Conservation (phyloP, 2,329 filamentous ascomycete species). For the Cladophialophora immunda region DNA sequence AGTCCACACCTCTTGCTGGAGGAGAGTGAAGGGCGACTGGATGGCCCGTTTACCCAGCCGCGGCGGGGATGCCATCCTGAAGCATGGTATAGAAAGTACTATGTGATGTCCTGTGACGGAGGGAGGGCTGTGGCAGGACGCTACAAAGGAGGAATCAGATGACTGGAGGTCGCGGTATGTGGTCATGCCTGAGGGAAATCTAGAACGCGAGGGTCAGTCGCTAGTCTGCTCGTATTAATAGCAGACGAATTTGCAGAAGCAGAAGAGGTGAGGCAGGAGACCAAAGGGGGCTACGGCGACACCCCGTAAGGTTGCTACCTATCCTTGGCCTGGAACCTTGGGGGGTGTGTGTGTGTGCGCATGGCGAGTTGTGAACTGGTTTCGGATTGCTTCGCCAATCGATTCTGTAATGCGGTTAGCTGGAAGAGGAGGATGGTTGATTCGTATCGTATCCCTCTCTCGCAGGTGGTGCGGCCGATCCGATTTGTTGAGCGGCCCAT, state of each 20-base stretch:
- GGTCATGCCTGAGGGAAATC: background rate
- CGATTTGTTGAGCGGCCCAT: background rate
- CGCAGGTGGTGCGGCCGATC: background rate
- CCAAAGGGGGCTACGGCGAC: no score
- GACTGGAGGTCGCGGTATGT: background rate
- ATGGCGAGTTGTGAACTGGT: background rate
- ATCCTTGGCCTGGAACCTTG: background rate
- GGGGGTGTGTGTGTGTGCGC: background rate
- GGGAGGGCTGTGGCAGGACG: background rate
- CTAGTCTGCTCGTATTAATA: background rate
- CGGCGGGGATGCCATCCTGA: background rate
- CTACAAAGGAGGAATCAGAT: background rate
- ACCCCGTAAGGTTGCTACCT: no score
- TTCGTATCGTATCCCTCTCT: background rate
- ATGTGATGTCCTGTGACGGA: background rate
- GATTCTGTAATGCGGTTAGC: background rate
- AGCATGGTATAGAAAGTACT: background rate
- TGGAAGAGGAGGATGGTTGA: background rate
- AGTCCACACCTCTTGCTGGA: background rate
- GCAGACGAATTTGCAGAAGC: background rate
- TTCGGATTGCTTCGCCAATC: conserved; percentile 9
- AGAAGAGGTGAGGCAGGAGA: background rate
- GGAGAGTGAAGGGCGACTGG: conserved; percentile 2
- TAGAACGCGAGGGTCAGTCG: background rate
- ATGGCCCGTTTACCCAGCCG: conserved; percentile 21